A percentile compares a stretch with the other conserved stretches of the same genome.
phyloP scores from a whole-genome alignment of 2,329 filamentous ascomycete species.

The Talaromyces islandicus region DNA sequence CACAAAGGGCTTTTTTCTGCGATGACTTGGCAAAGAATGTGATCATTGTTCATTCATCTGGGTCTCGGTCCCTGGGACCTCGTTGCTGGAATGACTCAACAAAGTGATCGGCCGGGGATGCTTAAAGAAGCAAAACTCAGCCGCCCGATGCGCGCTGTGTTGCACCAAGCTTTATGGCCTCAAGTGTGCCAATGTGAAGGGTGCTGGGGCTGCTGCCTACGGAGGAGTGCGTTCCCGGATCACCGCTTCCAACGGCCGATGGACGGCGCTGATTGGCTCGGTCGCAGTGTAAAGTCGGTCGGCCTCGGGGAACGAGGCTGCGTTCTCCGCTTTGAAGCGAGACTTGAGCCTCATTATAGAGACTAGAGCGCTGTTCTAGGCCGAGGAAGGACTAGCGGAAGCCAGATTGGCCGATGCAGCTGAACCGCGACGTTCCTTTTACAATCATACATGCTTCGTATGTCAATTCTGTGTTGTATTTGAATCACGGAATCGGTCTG shows the following conservation, averaged over 20 bases:
- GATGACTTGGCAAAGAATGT: not conserved
- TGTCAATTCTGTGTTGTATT: too few species aligned
- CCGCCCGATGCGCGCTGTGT: too few species aligned
- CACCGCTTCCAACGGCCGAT: not conserved
- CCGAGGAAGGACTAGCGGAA: not conserved
- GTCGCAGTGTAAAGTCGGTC: not conserved
- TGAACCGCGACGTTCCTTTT: too few species aligned
- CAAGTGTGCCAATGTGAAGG: too few species aligned
- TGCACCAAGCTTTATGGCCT: not conserved
- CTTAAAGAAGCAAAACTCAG: not conserved
- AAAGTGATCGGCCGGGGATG: not conserved
- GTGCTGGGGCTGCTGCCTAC: not conserved
- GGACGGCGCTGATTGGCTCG: not conserved
- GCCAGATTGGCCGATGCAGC: not conserved
- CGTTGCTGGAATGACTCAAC: not conserved
- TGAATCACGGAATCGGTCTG: not conserved
- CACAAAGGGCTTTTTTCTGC: not conserved
- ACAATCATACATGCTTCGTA: too few species aligned
- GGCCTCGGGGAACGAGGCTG: not conserved
- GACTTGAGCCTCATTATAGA: not conserved
- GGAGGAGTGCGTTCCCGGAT: not conserved
- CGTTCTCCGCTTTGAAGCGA: not conserved
- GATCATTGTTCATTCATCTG: not conserved
- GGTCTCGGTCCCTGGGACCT: not conserved
- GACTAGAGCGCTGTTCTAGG: not conserved